These are phyloP conservation scores for Suhomyces taliae DNA, from an alignment of 1,139 yeast species.

Conservation along the genomic window DNA sequence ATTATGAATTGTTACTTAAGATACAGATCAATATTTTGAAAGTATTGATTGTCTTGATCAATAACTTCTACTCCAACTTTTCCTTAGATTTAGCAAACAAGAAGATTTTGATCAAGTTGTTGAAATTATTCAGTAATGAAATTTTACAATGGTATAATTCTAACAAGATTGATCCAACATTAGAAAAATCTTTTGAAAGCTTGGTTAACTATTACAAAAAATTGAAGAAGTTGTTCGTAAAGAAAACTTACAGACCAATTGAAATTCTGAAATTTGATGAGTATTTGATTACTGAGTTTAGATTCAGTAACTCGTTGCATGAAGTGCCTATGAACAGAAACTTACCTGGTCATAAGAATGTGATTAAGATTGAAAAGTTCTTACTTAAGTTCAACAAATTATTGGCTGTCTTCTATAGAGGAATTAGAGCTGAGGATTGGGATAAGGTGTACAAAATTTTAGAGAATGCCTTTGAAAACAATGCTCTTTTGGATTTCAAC, in stretches of 20 bases:
- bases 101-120: slow-evolving; percentile 60
- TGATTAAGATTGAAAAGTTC: slow-evolving; percentile 52
- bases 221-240: slow-evolving; percentile 71
- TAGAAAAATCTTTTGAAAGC: slow-evolving; percentile 47
- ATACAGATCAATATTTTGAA: slow-evolving; percentile 84
- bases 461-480: slow-evolving; percentile 58
- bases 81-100: slow-evolving; percentile 66
- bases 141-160: slow-evolving; percentile 69
- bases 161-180: slow-evolving; percentile 39
- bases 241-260: slow-evolving; percentile 75
- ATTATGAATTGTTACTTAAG: slow-evolving; percentile 59
- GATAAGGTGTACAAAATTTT: slow-evolving; percentile 68
- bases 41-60: slow-evolving; percentile 69
- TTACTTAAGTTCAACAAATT: slow-evolving; percentile 65
- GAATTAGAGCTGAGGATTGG: slow-evolving; percentile 77
- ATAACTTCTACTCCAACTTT: slow-evolving; percentile 74
- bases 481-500: slow-evolving; percentile 61
- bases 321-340: slow-evolving; percentile 52
- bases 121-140: slow-evolving; percentile 70
- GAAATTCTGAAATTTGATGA: slow-evolving; percentile 43
- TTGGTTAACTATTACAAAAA: slow-evolving; percentile 63
- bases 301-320: slow-evolving; percentile 41
- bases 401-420: slow-evolving; percentile 57
- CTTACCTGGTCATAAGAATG: slow-evolving; percentile 48
- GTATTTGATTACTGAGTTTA: slow-evolving; percentile 39